Conservation (phyloP, 768 basidiomycete genomes). For the Leccinum rimulosum region DNA sequence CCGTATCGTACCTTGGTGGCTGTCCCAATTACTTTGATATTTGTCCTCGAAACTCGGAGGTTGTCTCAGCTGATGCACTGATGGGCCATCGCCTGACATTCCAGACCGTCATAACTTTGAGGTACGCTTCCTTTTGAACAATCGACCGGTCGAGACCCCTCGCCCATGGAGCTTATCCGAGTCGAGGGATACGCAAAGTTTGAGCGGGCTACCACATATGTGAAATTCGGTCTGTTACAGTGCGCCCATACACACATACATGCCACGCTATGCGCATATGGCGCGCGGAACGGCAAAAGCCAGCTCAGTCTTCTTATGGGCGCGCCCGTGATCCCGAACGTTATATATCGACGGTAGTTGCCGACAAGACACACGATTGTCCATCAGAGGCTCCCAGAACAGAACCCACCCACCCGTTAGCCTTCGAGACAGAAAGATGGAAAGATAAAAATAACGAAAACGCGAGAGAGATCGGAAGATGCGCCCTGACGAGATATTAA, state of each 20-base stretch:
- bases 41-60: neutral
- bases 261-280: neutral
- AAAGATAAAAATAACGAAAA: neutral
- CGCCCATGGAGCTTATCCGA: slow-evolving; percentile 10
- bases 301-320: neutral
- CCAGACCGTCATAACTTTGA: neutral
- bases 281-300: neutral
- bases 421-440: neutral
- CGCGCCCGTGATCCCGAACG: neutral
- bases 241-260: neutral
- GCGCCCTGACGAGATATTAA: slow-evolving; percentile 1
- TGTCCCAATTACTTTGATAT: neutral
- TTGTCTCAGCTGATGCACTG: neutral
- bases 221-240: neutral
- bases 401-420: neutral
- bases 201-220: neutral
- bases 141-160: slow-evolving; percentile 11
- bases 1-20: neutral
- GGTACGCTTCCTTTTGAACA: neutral
- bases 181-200: slow-evolving; percentile 10
- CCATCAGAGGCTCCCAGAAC: neutral
- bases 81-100: neutral
- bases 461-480: neutral
- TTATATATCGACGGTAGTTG: neutral
- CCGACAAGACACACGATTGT: neutral